phyloP scores from a whole-genome alignment of 768 basidiomycete species.

The Coprinopsis strossmayeri region DNA sequence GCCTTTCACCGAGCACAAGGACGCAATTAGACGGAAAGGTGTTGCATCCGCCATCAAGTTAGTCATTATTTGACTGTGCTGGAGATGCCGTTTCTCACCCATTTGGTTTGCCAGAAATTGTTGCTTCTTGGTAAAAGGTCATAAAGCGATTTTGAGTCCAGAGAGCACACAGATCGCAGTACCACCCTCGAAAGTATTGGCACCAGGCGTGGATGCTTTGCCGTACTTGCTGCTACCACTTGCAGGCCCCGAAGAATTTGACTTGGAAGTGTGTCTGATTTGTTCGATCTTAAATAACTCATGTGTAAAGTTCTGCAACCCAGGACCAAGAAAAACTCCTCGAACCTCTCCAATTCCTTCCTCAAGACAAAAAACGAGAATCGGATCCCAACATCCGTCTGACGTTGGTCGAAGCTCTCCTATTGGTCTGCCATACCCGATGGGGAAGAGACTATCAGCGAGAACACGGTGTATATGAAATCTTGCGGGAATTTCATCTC shows the following conservation, averaged over 20 bases:
- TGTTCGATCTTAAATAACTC: too few relatives aligned
- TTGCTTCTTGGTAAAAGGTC: constrained; percentile 60
- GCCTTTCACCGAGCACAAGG: constrained; percentile 84
- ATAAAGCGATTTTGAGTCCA: constrained; percentile 63
- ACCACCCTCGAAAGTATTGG: constrained; percentile 47
- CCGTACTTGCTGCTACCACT: constrained; percentile 84
- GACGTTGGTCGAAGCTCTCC: constrained; percentile 83
- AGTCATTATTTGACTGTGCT: too few relatives aligned
- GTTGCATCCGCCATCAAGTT: constrained; percentile 89
- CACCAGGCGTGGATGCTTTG: constrained; percentile 79
- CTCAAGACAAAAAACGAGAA: constrained; percentile 80
- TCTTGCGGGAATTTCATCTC: constrained; percentile 73
- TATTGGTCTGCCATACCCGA: constrained; percentile 82
- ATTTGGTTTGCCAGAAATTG: constrained; percentile 72
- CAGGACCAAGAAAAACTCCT: constrained; percentile 89
- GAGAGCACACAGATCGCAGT: constrained; percentile 53
- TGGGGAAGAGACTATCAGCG: constrained; percentile 84
- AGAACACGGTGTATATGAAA: constrained; percentile 77
- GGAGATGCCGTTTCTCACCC: too few relatives aligned
- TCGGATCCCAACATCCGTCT: constrained; percentile 67
- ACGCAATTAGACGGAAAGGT: constrained; percentile 82
- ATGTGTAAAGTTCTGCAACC: too few relatives aligned
- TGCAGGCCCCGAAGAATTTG: constrained; percentile 93
- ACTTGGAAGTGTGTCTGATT: constrained; percentile 72
- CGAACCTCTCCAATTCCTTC: constrained; percentile 79